Conservation (phyloP, 768 basidiomycete genomes). For the Hygrocybe coccinea region DNA sequence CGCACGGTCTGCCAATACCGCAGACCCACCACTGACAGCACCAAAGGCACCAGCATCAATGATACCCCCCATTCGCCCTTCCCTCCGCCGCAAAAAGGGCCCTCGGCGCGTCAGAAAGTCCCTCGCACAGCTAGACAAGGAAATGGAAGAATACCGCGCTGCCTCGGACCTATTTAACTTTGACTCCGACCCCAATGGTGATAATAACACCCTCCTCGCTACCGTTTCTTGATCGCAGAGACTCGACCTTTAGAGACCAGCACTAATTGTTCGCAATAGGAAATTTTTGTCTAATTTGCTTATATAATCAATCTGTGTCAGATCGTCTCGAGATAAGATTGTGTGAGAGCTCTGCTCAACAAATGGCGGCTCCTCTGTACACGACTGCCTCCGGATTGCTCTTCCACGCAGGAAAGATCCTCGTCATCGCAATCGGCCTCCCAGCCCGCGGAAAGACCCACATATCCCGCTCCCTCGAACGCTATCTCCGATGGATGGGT, state of each 20-base stretch:
- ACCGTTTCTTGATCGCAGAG: no score
- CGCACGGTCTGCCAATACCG: background rate
- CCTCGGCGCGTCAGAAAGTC: conserved; percentile 64
- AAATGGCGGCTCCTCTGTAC: conserved; percentile 95
- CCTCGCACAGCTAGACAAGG: conserved; percentile 61
- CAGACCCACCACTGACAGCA: conserved; percentile 17
- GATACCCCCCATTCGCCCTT: conserved; percentile 32
- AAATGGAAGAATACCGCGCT: conserved; percentile 77
- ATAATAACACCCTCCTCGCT: background rate
- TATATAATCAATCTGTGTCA: background rate
- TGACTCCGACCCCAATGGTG: background rate
- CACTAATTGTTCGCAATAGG: no score
- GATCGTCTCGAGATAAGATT: background rate
- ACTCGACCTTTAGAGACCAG: no score
- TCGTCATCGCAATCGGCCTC: conserved; percentile 87
- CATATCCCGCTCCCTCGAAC: conserved; percentile 88
- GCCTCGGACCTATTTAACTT: conserved; percentile 21
- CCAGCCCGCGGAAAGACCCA: conserved; percentile 97
- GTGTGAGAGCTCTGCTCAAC: no score
- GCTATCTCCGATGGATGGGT: conserved; percentile 98
- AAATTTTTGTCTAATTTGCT: no score
- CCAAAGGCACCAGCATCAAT: conserved; percentile 15
- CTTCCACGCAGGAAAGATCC: conserved; percentile 92
- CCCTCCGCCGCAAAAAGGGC: conserved; percentile 61
- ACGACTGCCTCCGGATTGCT: conserved; percentile 84